Base-by-base conservation (phyloP, 352 stramenopile genomes). In the Globisporangium nagaii region DNA sequence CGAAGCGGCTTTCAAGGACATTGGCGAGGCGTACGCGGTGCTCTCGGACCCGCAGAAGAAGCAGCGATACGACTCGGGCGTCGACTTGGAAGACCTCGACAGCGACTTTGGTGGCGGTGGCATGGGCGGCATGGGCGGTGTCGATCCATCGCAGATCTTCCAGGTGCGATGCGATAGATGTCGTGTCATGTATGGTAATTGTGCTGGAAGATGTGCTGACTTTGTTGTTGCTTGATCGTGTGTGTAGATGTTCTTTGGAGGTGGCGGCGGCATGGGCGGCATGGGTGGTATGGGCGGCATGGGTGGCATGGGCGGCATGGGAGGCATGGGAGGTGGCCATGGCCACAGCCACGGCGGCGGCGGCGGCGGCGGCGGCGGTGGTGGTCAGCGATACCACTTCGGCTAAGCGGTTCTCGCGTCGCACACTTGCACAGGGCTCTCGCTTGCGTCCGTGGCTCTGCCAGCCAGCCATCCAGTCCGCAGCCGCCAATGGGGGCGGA, bases 21-120 rank as follows among this genome's bases (percentile, higher is more conserved):
- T 99, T 62, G 94, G 86, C 22, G 88, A 98, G 59, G 95, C 96
- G 0, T 99, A 99, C 69, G 88, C 95, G 12, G 90, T 98, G 36
- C 75, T 99, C 9, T 97, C 87, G 43, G 88, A 99, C 66, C 70
- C 90, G 42, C 84, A 97, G 49, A 96, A 97, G 66, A 85, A 95
- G 60, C 68, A 84, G 55, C 83, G 93, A 36, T 99, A 99, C 73
- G 96, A 99, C 79, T 86, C 84, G 4, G 93, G 93, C 20, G 84
- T 97, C 49, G 88, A 98, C 57, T 64, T 97, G n/a, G 90, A 98
- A 63, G 91, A 98, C 56, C 71, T 98, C 25, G 90, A 97, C 56
- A 94, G 84, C 57, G 86, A 91, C 70, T 89, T 87, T 63, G 79
- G 75, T 32, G 68, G 67, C 11, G 82, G 83, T 37, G 79, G 81